Conservation (phyloP, 2,329 filamentous ascomycete species). For the Colletotrichum spaethianum region DNA sequence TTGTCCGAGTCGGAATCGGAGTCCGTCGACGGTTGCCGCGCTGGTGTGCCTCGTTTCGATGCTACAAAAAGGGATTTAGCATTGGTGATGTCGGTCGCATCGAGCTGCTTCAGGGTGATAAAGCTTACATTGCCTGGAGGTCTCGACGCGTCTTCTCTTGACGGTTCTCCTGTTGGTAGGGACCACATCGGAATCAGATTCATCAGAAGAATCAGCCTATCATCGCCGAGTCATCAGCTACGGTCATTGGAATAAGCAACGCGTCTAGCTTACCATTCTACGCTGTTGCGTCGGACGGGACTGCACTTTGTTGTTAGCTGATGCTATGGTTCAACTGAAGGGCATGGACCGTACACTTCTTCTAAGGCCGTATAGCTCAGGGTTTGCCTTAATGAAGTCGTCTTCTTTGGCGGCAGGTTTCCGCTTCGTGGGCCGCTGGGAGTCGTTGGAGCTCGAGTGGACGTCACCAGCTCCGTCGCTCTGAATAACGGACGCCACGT, state of each 20-base stretch:
- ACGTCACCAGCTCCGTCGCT: conserved; percentile 65
- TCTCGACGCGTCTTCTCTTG: conserved; percentile 79
- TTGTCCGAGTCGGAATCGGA: conserved; percentile 78
- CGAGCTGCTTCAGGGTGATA: background rate
- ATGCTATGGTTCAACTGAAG: conserved; percentile 29
- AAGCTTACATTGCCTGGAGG: conserved; percentile 73
- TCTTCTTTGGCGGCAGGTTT: conserved; percentile 79
- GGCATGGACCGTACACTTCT: conserved; percentile 79
- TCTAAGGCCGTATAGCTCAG: conserved; percentile 93
- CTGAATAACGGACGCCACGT: conserved; percentile 56
- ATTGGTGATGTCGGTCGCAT: background rate
- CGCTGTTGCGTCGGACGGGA: conserved; percentile 70
- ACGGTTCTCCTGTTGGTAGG: conserved; percentile 70
- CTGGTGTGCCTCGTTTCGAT: conserved; percentile 73
- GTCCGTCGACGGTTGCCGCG: conserved; percentile 66
- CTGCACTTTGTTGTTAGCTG: conserved; percentile 50
- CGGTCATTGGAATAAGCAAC: conserved; percentile 11
- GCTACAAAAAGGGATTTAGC: conserved; percentile 55
- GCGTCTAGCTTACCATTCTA: conserved; percentile 64
- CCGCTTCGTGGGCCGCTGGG: conserved; percentile 80
- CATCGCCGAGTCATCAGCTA: conserved; percentile 42
- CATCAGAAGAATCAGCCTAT: conserved; percentile 65
- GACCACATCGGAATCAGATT: conserved; percentile 80
- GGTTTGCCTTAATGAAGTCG: conserved; percentile 90
- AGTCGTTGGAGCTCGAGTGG: conserved; percentile 79